Percentiles rank a stretch among this genome's conserved stretches.
phyloP scores from a whole-genome alignment of 1,284 basidiomycete genomes.

The Apiotrichum veenhuisii region DNA sequence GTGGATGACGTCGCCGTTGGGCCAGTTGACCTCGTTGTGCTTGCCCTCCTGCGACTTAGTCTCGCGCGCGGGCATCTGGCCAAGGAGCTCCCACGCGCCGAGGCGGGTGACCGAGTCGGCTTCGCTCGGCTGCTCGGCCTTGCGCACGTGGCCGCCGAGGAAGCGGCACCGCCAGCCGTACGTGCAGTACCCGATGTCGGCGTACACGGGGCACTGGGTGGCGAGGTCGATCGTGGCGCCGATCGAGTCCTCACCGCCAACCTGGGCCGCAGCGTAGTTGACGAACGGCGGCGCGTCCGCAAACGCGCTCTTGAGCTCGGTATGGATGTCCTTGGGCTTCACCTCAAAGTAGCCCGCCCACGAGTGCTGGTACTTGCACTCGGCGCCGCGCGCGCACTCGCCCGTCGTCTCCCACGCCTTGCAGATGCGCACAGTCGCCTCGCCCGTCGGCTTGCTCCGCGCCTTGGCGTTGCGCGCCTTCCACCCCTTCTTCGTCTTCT shows the following conservation, averaged over 20 bases:
- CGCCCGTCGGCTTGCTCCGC: constrained; percentile 58
- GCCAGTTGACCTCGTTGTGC: constrained; percentile 73
- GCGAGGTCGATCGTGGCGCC: constrained; percentile 32
- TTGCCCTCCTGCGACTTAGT: constrained; percentile 57
- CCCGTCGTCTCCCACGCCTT: constrained; percentile 38
- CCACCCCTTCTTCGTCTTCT: constrained; percentile 56
- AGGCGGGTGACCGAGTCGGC: constrained; percentile 5
- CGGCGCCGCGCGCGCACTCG: constrained; percentile 17
- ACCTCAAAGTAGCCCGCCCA: constrained; percentile 67
- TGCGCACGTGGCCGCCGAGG: constrained; percentile 66
- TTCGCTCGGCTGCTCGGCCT: constrained; percentile 7
- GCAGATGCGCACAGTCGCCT: constrained; percentile 39
- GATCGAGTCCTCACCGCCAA: constrained; percentile 29
- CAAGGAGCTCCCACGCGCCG: constrained; percentile 9
- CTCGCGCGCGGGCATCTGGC: constrained; percentile 55
- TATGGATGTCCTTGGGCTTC: constrained; percentile 70
- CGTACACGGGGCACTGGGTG: constrained; percentile 65
- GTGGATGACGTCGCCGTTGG: constrained; percentile 59
- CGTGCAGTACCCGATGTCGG: constrained; percentile 73
- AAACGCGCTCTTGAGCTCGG: constrained; percentile 54
- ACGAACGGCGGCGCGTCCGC: constrained; percentile 54
- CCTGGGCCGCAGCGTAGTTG: constrained; percentile 35
- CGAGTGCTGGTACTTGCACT: constrained; percentile 77
- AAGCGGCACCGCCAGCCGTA: constrained; percentile 89
- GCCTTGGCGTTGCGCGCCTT: constrained; percentile 70